Conservation (phyloP, 202 grass and related monocot genomes). For the Bolboschoenoplectus hybrid region DNA sequence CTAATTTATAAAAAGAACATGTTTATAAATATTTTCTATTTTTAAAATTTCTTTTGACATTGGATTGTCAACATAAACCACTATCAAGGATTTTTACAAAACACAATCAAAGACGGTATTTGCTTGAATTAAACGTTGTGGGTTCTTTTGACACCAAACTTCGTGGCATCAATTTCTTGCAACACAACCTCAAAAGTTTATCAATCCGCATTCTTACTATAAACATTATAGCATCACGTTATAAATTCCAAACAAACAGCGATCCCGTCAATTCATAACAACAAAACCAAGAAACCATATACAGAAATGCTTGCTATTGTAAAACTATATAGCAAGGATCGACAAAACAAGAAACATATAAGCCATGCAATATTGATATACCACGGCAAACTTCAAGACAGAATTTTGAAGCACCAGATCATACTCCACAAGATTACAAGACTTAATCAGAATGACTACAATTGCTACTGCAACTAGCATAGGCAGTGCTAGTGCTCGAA, state of each 20-base stretch:
- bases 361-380: background rate
- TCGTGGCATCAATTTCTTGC: background rate
- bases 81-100: no score
- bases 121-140: background rate
- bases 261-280: background rate
- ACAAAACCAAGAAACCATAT: slow-evolving; percentile 10
- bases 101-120: background rate
- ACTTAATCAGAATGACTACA: slow-evolving; percentile 11
- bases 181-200: background rate
- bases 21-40: no score
- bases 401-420: slow-evolving; percentile 13
- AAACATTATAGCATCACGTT: background rate
- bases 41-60: no score
- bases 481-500: slow-evolving; percentile 30
- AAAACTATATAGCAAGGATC: slow-evolving; percentile 18
- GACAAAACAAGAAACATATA: slow-evolving; percentile 1
- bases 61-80: no score
- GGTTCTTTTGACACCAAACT: background rate
- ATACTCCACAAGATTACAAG: background rate
- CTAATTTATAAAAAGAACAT: no score
- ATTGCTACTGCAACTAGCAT: slow-evolving; percentile 30
- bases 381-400: background rate
- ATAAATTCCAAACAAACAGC: background rate
- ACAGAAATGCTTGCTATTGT: slow-evolving; percentile 12
- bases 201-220: background rate